Conservation (phyloP, 108 stramenopile genomes). For the Skeletonema menzelii region DNA sequence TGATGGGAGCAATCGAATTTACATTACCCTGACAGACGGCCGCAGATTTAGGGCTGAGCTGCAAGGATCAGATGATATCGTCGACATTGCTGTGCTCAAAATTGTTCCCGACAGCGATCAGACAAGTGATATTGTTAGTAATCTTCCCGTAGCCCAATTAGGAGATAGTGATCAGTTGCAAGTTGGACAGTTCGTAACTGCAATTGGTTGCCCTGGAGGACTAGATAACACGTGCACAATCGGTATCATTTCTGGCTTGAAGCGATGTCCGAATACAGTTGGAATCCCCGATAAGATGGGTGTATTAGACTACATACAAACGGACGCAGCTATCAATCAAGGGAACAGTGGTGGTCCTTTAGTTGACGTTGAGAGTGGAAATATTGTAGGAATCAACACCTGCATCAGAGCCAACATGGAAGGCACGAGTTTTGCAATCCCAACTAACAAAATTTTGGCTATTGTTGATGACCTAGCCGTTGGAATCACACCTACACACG, state of each 20-base stretch:
- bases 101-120: conserved; percentile 52
- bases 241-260: conserved; percentile 82
- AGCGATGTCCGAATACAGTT: conserved; percentile 81
- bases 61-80: conserved; percentile 80
- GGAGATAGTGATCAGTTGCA: conserved; percentile 76
- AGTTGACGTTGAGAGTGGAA: conserved; percentile 81
- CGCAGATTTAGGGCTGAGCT: conserved; percentile 75
- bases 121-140: conserved; percentile 4
- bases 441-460: conserved; percentile 79
- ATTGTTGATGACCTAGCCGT: conserved; percentile 71
- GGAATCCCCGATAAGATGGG: conserved; percentile 85
- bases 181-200: conserved; percentile 84
- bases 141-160: conserved; percentile 75
- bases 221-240: conserved; percentile 91
- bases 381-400: conserved; percentile 90
- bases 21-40: conserved; percentile 84
- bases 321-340: conserved; percentile 82
- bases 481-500: conserved; percentile 77
- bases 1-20: conserved; percentile 75
- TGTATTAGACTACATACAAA: conserved; percentile 86
- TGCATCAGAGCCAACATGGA: conserved; percentile 90
- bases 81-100: conserved; percentile 90
- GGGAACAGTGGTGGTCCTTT: conserved; percentile 86
- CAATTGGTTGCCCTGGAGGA: conserved; percentile 85
- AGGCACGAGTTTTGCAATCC: conserved; percentile 89